Evolutionary conservation across 2,329 filamentous ascomycete species (phyloP), one percentile per base, ranked within the genome.

Genomic region (Talaromyces pinophilus): DNA sequence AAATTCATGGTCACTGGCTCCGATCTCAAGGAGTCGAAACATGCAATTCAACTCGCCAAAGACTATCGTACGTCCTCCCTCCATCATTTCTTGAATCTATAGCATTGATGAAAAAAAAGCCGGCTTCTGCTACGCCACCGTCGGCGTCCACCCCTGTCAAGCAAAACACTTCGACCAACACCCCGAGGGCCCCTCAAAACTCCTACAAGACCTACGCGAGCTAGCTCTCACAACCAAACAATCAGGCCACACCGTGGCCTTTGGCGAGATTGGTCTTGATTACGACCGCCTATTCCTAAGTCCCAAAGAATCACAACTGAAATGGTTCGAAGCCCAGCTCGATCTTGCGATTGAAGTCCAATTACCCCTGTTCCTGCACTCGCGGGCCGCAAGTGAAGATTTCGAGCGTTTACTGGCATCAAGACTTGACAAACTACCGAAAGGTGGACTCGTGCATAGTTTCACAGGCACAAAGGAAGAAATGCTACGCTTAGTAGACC

Each of bases 1-100:
- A 97, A 97, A 74, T 87, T 99, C 73, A 94, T 99, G 82, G 87
- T 98, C 40, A 99, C 95, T 0, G 95, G 95, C 22, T 97, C 93
- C 0, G 92, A 95, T 75, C 84, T 98, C 60, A 82, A 84, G 62
- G 93, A 93, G 77, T 93, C 92, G 1, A 81, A 86, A 69, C 87
- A 91, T 69, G 93, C 92, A 0, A 80, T 97, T 10, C 81, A 88
- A 52, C 83, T 98, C 33, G 88, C 93, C 2, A 83, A 87, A 71
- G 84, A 90, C 70, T 89, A 94, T 75, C 88, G 92, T 94, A 81
- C 68, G 88, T 81, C 2, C 8, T n/a, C 19, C 13, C 5, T n/a
- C 15, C 8, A 13, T 25, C 7, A 38, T 25, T 6, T 17, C 38
- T 19, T 15, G 30, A n/a, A 38, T 22, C 67, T 60, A 68, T 54